Percentiles rank a stretch among this genome's conserved stretches.
Conservation (phyloP, 345 rosid species). For the Eucalyptus pumila region DNA sequence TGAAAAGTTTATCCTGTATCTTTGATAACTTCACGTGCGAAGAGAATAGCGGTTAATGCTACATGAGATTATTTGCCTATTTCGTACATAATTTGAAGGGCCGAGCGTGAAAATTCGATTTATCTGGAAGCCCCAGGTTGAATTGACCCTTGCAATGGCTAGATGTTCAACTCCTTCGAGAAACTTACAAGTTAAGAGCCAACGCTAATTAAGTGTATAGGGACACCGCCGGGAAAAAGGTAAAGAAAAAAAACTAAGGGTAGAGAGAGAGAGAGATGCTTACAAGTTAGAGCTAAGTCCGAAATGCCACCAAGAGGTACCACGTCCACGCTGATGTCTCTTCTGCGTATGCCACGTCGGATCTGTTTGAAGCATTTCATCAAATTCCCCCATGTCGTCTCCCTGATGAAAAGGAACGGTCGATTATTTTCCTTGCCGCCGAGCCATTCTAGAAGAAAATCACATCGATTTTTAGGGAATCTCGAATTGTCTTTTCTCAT, state of each 20-base stretch:
- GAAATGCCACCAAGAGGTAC: neutral
- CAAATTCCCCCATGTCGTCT: neutral
- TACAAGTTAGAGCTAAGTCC: neutral
- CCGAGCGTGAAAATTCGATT: neutral
- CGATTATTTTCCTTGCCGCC: neutral
- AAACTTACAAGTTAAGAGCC: neutral
- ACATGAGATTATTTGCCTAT: neutral
- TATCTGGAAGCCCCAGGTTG: neutral
- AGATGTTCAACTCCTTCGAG: neutral
- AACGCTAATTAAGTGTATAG: neutral
- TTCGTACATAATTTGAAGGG: neutral
- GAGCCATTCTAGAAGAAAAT: neutral
- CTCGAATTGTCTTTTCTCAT: neutral
- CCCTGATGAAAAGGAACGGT: neutral
- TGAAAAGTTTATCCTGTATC: neutral
- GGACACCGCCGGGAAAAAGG: neutral
- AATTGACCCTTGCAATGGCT: neutral
- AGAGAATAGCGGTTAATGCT: neutral
- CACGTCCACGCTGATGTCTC: neutral
- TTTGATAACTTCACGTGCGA: neutral
- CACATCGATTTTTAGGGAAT: neutral
- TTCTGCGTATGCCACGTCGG: neutral
- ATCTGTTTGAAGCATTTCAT: neutral
- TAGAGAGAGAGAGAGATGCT: neutral
- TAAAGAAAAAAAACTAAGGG: neutral